Evolutionary conservation across 495 filamentous ascomycete species (phyloP).

Genomic region (Pyrenula aspistea): DNA sequence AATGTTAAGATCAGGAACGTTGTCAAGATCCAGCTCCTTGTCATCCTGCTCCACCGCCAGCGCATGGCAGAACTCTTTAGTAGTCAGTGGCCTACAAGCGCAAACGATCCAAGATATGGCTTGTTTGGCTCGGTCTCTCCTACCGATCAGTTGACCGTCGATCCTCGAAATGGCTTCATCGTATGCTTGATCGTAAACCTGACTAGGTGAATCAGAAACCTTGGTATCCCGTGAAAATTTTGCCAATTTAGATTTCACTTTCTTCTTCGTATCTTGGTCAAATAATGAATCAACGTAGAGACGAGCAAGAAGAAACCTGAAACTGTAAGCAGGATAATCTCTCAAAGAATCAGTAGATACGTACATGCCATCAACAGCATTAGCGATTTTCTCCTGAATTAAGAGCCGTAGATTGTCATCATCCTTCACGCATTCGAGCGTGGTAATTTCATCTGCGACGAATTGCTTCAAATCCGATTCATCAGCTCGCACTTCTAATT

Average conservation of each 20-base stretch:
- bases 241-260: background rate
- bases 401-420: too few relatives aligned
- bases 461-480: background rate
- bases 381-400: conserved; percentile 14
- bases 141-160: conserved; percentile 5
- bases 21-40: conserved; percentile 23
- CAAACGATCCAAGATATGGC: conserved; percentile 8
- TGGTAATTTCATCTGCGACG: conserved; percentile 13
- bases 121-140: conserved; percentile 1
- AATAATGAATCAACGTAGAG: background rate
- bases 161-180: conserved; percentile 14
- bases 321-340: background rate
- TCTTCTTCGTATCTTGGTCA: background rate
- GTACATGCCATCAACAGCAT: conserved; percentile 33
- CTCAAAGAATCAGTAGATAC: background rate
- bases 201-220: background rate
- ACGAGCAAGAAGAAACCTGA: background rate
- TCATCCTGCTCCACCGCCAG: conserved; percentile 25
- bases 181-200: conserved; percentile 13
- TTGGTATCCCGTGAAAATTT: background rate
- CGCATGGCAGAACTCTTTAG: conserved; percentile 18
- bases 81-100: conserved; percentile 5
- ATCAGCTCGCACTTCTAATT: background rate
- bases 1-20: conserved; percentile 22
- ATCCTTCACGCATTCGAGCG: conserved; percentile 32